A percentile compares a stretch with the other conserved stretches of the same genome.
Evolutionary conservation across 208 protist species (phyloP).

Genomic region (Leishmania gerbilli): DNA sequence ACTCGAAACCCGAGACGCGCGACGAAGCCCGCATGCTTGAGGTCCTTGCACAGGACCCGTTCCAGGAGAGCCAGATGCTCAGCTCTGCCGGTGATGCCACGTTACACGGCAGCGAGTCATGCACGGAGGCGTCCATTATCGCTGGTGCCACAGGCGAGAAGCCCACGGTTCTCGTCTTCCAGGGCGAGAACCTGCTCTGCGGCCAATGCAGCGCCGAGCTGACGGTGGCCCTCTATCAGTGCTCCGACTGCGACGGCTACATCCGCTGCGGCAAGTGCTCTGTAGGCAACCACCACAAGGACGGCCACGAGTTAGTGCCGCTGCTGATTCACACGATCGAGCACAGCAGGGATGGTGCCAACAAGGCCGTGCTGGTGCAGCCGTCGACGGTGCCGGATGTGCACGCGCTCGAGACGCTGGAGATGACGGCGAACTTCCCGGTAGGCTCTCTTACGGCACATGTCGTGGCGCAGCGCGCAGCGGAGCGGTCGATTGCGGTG

Average conservation of each 20-base stretch:
- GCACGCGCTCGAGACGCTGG: conserved; percentile 73
- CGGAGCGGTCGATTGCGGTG: conserved; percentile 25
- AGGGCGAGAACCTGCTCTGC: conserved; percentile 52
- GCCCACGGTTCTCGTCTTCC: conserved; percentile 35
- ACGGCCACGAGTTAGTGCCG: conserved; percentile 58
- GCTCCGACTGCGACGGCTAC: conserved; percentile 49
- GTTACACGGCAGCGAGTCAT: conserved; percentile 20
- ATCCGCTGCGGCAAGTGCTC: conserved; percentile 83
- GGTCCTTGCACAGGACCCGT: conserved; percentile 58
- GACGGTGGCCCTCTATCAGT: conserved; percentile 60
- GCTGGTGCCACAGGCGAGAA: conserved; percentile 20
- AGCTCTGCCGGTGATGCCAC: conserved; percentile 22
- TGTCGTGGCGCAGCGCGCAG: conserved; percentile 27
- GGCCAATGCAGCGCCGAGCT: conserved; percentile 67
- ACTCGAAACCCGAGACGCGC: conserved; percentile 37
- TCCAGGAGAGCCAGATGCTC: conserved; percentile 46
- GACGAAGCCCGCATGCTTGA: conserved; percentile 70
- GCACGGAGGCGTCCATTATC: conserved; percentile 23
- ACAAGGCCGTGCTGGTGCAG: conserved; percentile 48
- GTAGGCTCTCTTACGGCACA: conserved; percentile 53
- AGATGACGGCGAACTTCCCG: conserved; percentile 77
- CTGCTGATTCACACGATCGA: conserved; percentile 70
- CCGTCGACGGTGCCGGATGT: conserved; percentile 52
- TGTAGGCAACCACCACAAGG: conserved; percentile 55
- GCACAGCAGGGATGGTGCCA: conserved; percentile 34